Evolutionary conservation across 805 yeast species (phyloP).

Genomic region (Wickerhamiella vanderwaltii): DNA sequence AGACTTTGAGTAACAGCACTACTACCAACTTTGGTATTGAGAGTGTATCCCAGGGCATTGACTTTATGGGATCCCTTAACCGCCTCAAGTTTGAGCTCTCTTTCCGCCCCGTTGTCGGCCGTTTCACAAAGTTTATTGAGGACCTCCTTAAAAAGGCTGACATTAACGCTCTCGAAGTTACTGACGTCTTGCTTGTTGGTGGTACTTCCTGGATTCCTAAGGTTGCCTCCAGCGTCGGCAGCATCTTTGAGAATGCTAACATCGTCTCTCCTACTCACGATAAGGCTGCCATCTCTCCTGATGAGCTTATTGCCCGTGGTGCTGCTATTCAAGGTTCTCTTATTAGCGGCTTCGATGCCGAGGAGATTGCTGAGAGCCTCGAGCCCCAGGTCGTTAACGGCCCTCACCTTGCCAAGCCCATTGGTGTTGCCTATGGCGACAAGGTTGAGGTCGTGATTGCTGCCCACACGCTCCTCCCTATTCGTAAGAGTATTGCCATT

Average conservation of each 20-base stretch:
- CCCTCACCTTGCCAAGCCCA: constrained; percentile 70
- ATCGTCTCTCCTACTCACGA: constrained; percentile 66
- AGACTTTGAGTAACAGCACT: constrained; percentile 82
- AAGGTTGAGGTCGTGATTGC: constrained; percentile 58
- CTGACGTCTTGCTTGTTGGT: constrained; percentile 85
- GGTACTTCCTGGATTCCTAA: constrained; percentile 91
- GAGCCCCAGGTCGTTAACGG: constrained; percentile 80
- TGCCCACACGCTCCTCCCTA: constrained; percentile 82
- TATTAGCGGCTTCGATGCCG: constrained; percentile 67
- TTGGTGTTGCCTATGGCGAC: constrained; percentile 68
- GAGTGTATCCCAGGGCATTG: constrained; percentile 86
- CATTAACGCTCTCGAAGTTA: constrained; percentile 71
- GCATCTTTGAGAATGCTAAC: constrained; percentile 51
- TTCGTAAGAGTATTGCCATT: constrained; percentile 60
- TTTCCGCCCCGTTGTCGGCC: constrained; percentile 62
- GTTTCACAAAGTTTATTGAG: constrained; percentile 68
- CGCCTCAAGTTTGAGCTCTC: constrained; percentile 87
- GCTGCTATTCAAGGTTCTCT: constrained; percentile 91
- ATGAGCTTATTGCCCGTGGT: constrained; percentile 84
- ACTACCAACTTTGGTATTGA: constrained; percentile 88
- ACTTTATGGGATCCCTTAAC: constrained; percentile 85
- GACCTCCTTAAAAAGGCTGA: constrained; percentile 68
- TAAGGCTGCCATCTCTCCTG: constrained; percentile 71
- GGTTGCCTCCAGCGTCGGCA: constrained; percentile 60
- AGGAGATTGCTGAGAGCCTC: constrained; percentile 71